A percentile compares a stretch with the other conserved stretches of the same genome.
These are phyloP conservation scores for Mortierella sp. DNA, from an alignment of 371 early-diverging fungal genomes.

Conservation along the genomic window DNA sequence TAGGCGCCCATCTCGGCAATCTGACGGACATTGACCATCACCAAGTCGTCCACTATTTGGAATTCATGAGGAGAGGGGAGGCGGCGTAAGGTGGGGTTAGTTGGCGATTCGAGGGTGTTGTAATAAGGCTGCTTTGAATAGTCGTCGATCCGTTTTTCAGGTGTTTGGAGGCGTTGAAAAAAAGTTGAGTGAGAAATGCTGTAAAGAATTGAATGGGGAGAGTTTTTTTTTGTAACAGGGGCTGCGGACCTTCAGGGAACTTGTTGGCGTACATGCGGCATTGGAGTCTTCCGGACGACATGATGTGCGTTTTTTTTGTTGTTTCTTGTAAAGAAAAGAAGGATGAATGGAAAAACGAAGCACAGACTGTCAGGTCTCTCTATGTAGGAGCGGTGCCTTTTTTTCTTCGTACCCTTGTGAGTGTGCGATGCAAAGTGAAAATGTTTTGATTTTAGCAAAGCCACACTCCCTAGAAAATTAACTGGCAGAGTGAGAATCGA, in stretches of 20 bases:
- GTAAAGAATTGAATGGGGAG: neutral
- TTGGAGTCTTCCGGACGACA: conserved; percentile 66
- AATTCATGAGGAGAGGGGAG: neutral
- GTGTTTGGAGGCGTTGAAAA: neutral
- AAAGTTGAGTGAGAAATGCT: neutral
- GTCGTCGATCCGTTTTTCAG: neutral
- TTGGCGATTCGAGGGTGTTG: neutral
- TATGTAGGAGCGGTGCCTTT: neutral
- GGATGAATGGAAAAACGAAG: neutral
- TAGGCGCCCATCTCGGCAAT: conserved; percentile 99
- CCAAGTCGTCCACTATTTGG: conserved; percentile 90
- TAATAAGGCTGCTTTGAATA: neutral
- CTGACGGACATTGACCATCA: conserved; percentile 98
- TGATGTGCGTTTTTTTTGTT: conserved; percentile 21
- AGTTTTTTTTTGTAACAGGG: neutral
- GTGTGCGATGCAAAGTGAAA: neutral
- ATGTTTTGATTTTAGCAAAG: conserved; percentile 27
- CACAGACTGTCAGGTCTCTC: neutral
- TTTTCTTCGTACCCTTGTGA: neutral
- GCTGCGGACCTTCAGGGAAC: conserved; percentile 84
- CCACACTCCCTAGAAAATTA: conserved; percentile 5
- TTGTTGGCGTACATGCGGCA: conserved; percentile 96
- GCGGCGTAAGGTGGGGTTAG: neutral
- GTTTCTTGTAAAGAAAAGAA: neutral
- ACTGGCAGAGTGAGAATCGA: neutral